Conservation (phyloP, 129 eudicot species). For the Arctium lappa region DNA sequence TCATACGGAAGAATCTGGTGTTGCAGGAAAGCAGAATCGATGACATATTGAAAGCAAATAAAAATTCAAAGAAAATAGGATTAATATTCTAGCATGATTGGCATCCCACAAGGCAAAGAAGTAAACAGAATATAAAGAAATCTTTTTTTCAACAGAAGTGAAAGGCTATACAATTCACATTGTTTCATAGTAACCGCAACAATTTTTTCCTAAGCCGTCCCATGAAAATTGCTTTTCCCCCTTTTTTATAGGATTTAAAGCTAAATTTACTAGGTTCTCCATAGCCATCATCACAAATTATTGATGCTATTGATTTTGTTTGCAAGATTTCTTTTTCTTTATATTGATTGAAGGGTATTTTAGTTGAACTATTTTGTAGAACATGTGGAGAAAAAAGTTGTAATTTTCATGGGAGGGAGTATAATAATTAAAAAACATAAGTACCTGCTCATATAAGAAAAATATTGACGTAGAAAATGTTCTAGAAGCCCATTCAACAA, state of each 20-base stretch:
- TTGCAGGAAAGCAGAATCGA: slow-evolving; percentile 18
- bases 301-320: background rate
- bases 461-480: slow-evolving; percentile 78
- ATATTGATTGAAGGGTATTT: slow-evolving; percentile 4
- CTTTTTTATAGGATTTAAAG: slow-evolving; percentile 8
- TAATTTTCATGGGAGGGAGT: background rate
- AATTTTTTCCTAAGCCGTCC: background rate
- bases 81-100: slow-evolving; percentile 1
- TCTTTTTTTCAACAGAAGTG: background rate
- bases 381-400: background rate
- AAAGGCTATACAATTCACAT: background rate
- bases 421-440: slow-evolving; percentile 6
- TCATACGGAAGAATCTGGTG: slow-evolving; percentile 88
- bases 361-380: background rate
- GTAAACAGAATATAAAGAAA: background rate
- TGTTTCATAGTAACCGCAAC: background rate
- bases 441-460: slow-evolving; percentile 98
- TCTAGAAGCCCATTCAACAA: slow-evolving; percentile 92
- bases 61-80: background rate
- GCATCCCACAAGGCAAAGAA: background rate
- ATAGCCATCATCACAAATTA: background rate
- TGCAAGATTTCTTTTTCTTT: background rate
- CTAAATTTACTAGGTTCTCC: background rate
- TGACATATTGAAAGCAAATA: slow-evolving; percentile 9
- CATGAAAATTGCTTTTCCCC: background rate